Base-by-base conservation (phyloP, 2,329 filamentous ascomycete species). In the Hortaea werneckii region DNA sequence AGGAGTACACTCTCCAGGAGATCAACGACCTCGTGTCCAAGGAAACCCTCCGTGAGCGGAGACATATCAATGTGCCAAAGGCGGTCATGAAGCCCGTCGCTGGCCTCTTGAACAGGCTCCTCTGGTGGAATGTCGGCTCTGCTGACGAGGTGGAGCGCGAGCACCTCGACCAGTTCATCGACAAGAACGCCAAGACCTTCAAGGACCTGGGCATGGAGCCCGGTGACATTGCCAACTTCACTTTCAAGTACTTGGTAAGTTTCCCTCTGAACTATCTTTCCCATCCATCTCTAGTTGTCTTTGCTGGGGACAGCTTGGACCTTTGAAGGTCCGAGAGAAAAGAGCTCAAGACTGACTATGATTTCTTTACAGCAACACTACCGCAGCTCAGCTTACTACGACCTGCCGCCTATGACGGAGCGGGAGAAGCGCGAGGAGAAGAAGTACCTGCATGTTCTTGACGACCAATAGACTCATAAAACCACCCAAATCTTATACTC, bases 371-470 rank as follows among this genome's bases (percentile, higher is more conserved):
- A 90, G 86, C 85, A 94, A 85, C 84, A 82, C 66, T 95, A 87
- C 76, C 84, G 92, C 64, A 90, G 85, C 69, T 79, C 84, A 47
- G 79, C 82, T 60, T 92, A 83, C 78, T 95, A 94, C 68, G 90
- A 98, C 65, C 76, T 96, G 55, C 92, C 92, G 42, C 90, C 92
- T 41, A 83, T 90, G 61, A 95, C 90, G 30, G 90, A 95, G 72
- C 85, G 84, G 68, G 92, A 98, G 76, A 92, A 82, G 77, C 77
- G 79, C 59, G 89, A 96, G 68, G 89, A 96, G 70, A 92, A 83
- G 78, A 92, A 95, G 76, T 98, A 94, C 67, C 73, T 96, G 66
- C 92, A 98, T 67, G 89, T 98, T 50, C 73, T 87, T 63, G 87
- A 94, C 65, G 83, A 92, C 67, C 79, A 88, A 75, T 92, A 82